Percentiles rank a stretch among this genome's conserved stretches.
These are phyloP conservation scores for Herpomyces periplanetae DNA, from an alignment of 2,329 filamentous ascomycete genomes.

Conservation along the genomic window DNA sequence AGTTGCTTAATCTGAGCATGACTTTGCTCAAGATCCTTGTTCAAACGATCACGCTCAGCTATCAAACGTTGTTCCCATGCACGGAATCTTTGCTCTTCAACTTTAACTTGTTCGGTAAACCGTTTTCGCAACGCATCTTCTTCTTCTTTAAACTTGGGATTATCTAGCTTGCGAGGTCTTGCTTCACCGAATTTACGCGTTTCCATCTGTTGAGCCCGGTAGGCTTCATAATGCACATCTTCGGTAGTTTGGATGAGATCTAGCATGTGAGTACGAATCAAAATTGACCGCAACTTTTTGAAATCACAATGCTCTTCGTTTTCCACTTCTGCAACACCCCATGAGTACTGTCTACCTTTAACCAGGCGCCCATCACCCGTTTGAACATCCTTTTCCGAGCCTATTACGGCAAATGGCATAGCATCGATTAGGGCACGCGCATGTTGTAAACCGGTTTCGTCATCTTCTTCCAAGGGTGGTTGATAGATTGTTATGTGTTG, in stretches of 20 bases:
- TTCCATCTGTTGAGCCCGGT: slow-evolving; percentile 98
- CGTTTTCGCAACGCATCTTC: slow-evolving; percentile 92
- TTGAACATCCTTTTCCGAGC: slow-evolving; percentile 96
- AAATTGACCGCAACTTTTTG: slow-evolving; percentile 95
- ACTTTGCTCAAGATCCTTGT: slow-evolving; percentile 96
- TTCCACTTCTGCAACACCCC: slow-evolving; percentile 96
- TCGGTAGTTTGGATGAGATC: slow-evolving; percentile 98
- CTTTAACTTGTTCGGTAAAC: slow-evolving; percentile 98
- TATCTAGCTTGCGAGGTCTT: slow-evolving; percentile 83
- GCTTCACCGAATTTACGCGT: slow-evolving; percentile 97
- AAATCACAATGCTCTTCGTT: slow-evolving; percentile 99
- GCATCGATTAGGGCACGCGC: slow-evolving; percentile 74
- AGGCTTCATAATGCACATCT: slow-evolving; percentile 95
- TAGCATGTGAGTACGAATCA: slow-evolving; percentile 97
- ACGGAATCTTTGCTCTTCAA: slow-evolving; percentile 94
- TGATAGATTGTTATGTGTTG: slow-evolving; percentile 99
- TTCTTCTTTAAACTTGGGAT: slow-evolving; percentile 99
- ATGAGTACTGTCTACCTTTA: slow-evolving; percentile 94
- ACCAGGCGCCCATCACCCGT: slow-evolving; percentile 78
- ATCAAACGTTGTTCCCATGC: slow-evolving; percentile 99
- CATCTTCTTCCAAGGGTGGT: slow-evolving; percentile 85
- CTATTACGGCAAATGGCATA: slow-evolving; percentile 95
- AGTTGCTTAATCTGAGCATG: slow-evolving; percentile 65
- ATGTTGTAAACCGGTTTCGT: slow-evolving; percentile 77
- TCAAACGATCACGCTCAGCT: slow-evolving; percentile 82